A percentile compares a stretch with the other conserved stretches of the same genome.
Evolutionary conservation across 1,284 basidiomycete species (phyloP).

Genomic region (Pseudomicrostroma phylloplanum): DNA sequence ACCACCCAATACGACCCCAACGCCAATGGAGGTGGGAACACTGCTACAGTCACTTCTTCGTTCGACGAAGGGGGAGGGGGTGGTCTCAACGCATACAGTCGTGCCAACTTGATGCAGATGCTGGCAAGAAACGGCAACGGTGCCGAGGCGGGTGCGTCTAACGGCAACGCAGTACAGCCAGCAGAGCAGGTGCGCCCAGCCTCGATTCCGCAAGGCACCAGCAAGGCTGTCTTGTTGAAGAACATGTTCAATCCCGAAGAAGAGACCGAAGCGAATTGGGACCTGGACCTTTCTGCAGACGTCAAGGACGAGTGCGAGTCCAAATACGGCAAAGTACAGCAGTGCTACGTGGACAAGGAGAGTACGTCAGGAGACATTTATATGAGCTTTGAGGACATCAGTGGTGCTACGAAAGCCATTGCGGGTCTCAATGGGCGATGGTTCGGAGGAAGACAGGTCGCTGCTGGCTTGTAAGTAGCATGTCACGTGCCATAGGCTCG

Average conservation of each 20-base stretch:
- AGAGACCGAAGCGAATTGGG: conserved; percentile 93
- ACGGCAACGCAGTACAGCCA: not conserved
- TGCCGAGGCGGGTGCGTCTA: not conserved
- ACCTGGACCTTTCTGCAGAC: conserved; percentile 88
- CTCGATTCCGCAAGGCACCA: conserved; percentile 65
- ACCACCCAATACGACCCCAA: not conserved
- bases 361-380: conserved; percentile 81
- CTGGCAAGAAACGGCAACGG: conserved; percentile 26
- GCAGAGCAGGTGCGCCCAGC: conserved; percentile 46
- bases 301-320: conserved; percentile 86
- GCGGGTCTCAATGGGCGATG: conserved; percentile 79
- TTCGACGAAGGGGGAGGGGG: conserved; percentile 46
- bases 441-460: conserved; percentile 45
- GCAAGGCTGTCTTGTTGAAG: conserved; percentile 74
- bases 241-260: conserved; percentile 98
- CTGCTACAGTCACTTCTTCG: conserved; percentile 26
- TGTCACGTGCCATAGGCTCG: not conserved
- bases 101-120: conserved; percentile 47
- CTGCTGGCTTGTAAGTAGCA: conserved; percentile 40
- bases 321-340: conserved; percentile 80
- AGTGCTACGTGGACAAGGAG: conserved; percentile 89
- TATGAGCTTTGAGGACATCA: conserved; percentile 76
- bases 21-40: not conserved
- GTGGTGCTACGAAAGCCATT: conserved; percentile 73
- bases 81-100: conserved; percentile 38